These are phyloP conservation scores for Colletotrichum echinochloae DNA, from an alignment of 2,329 filamentous ascomycete species.

Conservation along the genomic window DNA sequence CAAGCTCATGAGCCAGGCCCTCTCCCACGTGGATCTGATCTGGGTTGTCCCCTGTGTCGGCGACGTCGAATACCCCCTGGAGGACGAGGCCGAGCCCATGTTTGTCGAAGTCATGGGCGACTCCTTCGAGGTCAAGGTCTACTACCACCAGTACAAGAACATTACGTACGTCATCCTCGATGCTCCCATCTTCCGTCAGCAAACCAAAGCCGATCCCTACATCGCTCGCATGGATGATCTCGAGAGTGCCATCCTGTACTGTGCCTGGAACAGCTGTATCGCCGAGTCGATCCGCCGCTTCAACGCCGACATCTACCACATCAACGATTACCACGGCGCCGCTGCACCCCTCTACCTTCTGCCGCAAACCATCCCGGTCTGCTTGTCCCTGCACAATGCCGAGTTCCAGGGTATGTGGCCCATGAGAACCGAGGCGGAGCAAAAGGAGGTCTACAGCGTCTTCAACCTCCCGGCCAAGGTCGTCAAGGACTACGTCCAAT, in stretches of 20 bases:
- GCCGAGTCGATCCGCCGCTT: slow-evolving; percentile 73
- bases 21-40: slow-evolving; percentile 73
- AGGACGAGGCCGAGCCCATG: slow-evolving; percentile 70
- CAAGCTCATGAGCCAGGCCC: slow-evolving; percentile 74
- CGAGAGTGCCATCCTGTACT: slow-evolving; percentile 76
- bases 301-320: slow-evolving; percentile 72
- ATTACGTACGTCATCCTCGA: slow-evolving; percentile 77
- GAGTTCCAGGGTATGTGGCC: slow-evolving; percentile 78
- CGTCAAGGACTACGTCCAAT: slow-evolving; percentile 72
- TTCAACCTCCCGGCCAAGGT: slow-evolving; percentile 71
- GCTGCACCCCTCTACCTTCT: slow-evolving; percentile 74
- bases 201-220: slow-evolving; percentile 72
- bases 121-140: slow-evolving; percentile 70
- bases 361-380: slow-evolving; percentile 70
- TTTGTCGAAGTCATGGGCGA: slow-evolving; percentile 71
- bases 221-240: slow-evolving; percentile 77
- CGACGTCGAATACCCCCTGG: slow-evolving; percentile 72
- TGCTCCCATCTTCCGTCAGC: slow-evolving; percentile 73
- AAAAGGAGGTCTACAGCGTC: slow-evolving; percentile 72
- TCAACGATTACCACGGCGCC: slow-evolving; percentile 75
- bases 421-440: slow-evolving; percentile 71
- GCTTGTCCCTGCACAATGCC: slow-evolving; percentile 75
- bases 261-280: slow-evolving; percentile 78
- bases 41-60: slow-evolving; percentile 74
- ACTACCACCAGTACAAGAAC: slow-evolving; percentile 72